phyloP scores from a whole-genome alignment of 139 green algal species.

The Edaphochlamys debaryana region DNA sequence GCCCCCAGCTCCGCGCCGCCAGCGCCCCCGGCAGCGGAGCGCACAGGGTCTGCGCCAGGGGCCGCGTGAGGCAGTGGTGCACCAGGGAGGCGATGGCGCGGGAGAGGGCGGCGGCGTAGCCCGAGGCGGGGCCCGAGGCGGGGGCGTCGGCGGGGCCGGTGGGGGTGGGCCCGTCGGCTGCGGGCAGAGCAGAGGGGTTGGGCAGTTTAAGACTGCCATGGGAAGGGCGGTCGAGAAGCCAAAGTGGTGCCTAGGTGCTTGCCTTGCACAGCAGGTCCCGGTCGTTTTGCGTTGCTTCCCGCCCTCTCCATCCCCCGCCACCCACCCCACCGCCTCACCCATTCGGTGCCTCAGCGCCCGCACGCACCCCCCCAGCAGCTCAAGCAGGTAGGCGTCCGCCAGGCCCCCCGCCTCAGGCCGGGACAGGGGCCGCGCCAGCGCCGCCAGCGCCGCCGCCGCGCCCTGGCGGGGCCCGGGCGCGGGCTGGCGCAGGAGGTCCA shows the following conservation, averaged over 20 bases:
- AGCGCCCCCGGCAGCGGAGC: neutral
- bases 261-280: no score
- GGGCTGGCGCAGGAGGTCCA: constrained; percentile 32
- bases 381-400: constrained; percentile 20
- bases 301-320: no score
- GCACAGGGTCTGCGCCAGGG: neutral
- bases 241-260: no score
- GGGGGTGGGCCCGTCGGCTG: neutral
- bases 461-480: constrained; percentile 11
- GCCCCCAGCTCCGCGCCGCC: neutral
- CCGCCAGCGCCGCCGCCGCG: constrained; percentile 22
- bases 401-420: neutral
- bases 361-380: constrained; percentile 3
- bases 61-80: constrained; percentile 18
- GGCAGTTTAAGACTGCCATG: no score
- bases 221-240: no score
- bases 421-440: constrained; percentile 29
- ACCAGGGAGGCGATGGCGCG: constrained; percentile 6
- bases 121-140: neutral
- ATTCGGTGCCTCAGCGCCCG: constrained; percentile 15
- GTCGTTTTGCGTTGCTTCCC: no score
- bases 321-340: neutral
- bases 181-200: neutral
- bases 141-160: neutral
- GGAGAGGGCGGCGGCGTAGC: constrained; percentile 9